phyloP scores from a whole-genome alignment of 331 rosid species.

The Stylosanthes scabra region DNA sequence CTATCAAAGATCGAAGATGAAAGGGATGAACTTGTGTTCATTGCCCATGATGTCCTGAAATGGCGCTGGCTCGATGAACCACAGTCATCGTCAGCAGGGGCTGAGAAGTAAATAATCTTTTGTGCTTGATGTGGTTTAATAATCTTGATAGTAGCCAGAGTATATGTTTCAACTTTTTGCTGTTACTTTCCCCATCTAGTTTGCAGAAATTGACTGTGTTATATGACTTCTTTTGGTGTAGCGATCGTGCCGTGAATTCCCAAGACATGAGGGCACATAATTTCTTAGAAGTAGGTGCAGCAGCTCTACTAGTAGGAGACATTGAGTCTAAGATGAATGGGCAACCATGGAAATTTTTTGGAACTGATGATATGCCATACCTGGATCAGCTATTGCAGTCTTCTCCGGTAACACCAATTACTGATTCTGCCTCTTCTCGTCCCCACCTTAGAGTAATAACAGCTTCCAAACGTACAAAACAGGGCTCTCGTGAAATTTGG shows the following conservation, averaged over 20 bases:
- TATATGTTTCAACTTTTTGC: slow-evolving; percentile 16
- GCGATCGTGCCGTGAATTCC: slow-evolving; percentile 66
- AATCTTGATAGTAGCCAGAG: slow-evolving; percentile 17
- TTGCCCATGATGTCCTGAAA: slow-evolving; percentile 80
- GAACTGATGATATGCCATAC: slow-evolving; percentile 97
- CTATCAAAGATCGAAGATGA: slow-evolving; percentile 76
- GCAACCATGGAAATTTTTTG: slow-evolving; percentile 90
- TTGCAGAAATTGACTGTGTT: slow-evolving; percentile 35
- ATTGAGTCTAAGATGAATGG: slow-evolving; percentile 88
- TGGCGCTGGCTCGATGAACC: slow-evolving; percentile 97
- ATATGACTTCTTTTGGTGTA: slow-evolving; percentile 47
- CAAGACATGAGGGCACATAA: slow-evolving; percentile 80
- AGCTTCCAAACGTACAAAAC: slow-evolving; percentile 87
- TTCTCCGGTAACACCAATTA: slow-evolving; percentile 83
- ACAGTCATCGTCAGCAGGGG: slow-evolving; percentile 59
- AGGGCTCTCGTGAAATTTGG: slow-evolving; percentile 85
- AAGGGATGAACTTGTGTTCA: slow-evolving; percentile 66
- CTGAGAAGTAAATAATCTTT: slow-evolving; percentile 69
- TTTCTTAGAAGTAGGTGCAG: slow-evolving; percentile 96
- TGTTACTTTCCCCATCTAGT: slow-evolving; percentile 18
- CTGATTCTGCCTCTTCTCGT: slow-evolving; percentile 81
- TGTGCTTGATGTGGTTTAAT: slow-evolving; percentile 31
- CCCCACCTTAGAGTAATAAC: slow-evolving; percentile 95
- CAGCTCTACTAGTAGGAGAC: slow-evolving; percentile 89
- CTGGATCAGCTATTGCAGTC: slow-evolving; percentile 94